A percentile compares a stretch with the other conserved stretches of the same genome.
phyloP scores from a whole-genome alignment of 129 eudicot genomes.

The Centella asiatica region DNA sequence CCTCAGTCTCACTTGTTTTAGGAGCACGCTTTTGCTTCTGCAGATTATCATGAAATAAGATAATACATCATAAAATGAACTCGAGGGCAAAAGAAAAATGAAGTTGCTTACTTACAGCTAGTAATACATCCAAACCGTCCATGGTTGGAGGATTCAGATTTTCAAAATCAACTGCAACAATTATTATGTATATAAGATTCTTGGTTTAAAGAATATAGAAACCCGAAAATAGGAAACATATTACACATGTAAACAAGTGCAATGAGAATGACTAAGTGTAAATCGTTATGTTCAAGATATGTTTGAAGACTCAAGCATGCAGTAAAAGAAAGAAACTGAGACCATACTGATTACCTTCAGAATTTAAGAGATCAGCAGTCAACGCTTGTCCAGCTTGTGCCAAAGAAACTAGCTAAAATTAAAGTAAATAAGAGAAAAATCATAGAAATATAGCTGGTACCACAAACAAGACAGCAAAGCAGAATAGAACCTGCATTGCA shows the following conservation, averaged over 20 bases:
- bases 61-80: background rate
- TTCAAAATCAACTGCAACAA: conserved; percentile 47
- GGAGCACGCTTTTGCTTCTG: conserved; percentile 53
- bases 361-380: conserved; percentile 40
- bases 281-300: background rate
- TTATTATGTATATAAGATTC: background rate
- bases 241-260: background rate
- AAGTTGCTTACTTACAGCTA: conserved; percentile 43
- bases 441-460: background rate
- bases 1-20: conserved; percentile 41
- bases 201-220: no score
- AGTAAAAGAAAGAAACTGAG: background rate
- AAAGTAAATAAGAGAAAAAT: conserved; percentile 16
- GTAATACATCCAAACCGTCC: conserved; percentile 72
- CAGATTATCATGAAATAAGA: conserved; percentile 15
- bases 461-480: background rate
- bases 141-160: conserved; percentile 60
- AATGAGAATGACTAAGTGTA: background rate
- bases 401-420: conserved; percentile 55
- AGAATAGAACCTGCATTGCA: conserved; percentile 69
- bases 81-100: no score
- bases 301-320: background rate
- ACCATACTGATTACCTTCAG: conserved; percentile 37
- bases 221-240: background rate
- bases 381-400: conserved; percentile 73